A percentile compares a stretch with the other conserved stretches of the same genome.
Conservation (phyloP, 495 filamentous ascomycete genomes). For the Saxophila tyrrhenica region DNA sequence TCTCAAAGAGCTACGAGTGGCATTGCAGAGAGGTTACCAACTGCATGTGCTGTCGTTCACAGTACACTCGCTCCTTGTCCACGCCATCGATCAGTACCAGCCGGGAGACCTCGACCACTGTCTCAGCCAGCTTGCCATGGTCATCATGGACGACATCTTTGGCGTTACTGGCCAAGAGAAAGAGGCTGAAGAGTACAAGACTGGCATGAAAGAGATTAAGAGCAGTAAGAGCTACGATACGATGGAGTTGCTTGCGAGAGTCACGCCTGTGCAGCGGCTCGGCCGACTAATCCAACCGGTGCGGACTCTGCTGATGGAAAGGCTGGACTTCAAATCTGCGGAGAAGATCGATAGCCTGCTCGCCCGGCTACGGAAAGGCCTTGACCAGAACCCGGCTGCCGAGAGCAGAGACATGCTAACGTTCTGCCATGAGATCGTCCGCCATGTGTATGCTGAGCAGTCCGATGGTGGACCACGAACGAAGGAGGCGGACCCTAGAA, state of each 20-base stretch:
- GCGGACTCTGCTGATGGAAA: slow-evolving; percentile 66
- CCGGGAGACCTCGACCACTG: slow-evolving; percentile 88
- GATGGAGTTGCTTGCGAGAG: slow-evolving; percentile 83
- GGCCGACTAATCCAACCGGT: slow-evolving; percentile 64
- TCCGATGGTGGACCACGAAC: slow-evolving; percentile 31
- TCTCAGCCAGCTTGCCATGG: slow-evolving; percentile 56
- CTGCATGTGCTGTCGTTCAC: slow-evolving; percentile 93
- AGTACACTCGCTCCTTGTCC: slow-evolving; percentile 79
- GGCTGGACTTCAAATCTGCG: slow-evolving; percentile 63
- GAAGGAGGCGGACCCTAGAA: slow-evolving; percentile 40
- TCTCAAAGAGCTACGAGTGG: slow-evolving; percentile 77
- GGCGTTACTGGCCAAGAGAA: slow-evolving; percentile 94
- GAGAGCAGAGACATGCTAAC: slow-evolving; percentile 67
- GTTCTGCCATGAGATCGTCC: slow-evolving; percentile 88
- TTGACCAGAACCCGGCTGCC: slow-evolving; percentile 66
- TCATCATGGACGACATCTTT: slow-evolving; percentile 97
- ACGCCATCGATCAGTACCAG: slow-evolving; percentile 57
- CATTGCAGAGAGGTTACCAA: slow-evolving; percentile 75
- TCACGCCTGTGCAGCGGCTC: slow-evolving; percentile 62
- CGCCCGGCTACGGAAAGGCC: slow-evolving; percentile 66
- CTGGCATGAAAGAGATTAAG: slow-evolving; percentile 94
- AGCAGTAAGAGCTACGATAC: slow-evolving; percentile 95
- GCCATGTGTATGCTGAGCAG: slow-evolving; percentile 58
- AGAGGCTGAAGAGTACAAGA: slow-evolving; percentile 89
- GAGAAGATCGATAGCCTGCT: slow-evolving; percentile 87